Evolutionary conservation across 345 rosid genomes (phyloP).

Genomic region (Eucalyptus coolabah): DNA sequence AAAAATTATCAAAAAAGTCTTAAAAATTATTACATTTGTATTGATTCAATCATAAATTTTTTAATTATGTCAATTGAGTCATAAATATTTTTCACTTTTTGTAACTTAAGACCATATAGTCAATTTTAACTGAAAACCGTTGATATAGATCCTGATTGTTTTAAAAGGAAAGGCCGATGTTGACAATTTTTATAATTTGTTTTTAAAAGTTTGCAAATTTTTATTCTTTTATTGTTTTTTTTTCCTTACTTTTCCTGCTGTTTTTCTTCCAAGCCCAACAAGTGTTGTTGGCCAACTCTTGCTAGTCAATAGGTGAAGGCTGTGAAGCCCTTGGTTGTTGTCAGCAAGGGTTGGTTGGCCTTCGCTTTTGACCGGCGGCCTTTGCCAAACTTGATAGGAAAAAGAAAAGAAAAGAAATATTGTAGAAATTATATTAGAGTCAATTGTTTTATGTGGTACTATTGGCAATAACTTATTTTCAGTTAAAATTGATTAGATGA

Average conservation of each 20-base stretch:
- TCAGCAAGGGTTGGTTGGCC: not conserved
- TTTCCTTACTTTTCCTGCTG: no score
- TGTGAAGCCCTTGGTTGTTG: rapidly evolving
- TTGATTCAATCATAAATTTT: no score
- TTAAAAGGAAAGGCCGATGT: rapidly evolving
- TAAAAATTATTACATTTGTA: no score
- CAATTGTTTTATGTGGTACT: rapidly evolving
- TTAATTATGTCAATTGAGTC: rapidly evolving
- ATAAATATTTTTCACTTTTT: no score
- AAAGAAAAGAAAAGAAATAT: no score
- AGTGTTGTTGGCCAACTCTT: not conserved
- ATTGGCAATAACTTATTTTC: not conserved
- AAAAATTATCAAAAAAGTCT: no score
- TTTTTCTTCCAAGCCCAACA: not conserved
- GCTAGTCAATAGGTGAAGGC: not conserved
- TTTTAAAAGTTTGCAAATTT: no score
- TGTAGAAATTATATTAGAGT: not conserved
- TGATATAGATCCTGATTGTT: rapidly evolving
- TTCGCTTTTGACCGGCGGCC: rapidly evolving
- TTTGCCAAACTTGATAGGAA: not conserved
- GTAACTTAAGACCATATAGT: rapidly evolving
- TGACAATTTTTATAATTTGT: no score
- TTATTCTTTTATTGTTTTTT: no score
- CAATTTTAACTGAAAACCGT: rapidly evolving
- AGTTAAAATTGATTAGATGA: no score